Conservation (phyloP, 257 asterid genomes). For the Gentiana macrophylla region DNA sequence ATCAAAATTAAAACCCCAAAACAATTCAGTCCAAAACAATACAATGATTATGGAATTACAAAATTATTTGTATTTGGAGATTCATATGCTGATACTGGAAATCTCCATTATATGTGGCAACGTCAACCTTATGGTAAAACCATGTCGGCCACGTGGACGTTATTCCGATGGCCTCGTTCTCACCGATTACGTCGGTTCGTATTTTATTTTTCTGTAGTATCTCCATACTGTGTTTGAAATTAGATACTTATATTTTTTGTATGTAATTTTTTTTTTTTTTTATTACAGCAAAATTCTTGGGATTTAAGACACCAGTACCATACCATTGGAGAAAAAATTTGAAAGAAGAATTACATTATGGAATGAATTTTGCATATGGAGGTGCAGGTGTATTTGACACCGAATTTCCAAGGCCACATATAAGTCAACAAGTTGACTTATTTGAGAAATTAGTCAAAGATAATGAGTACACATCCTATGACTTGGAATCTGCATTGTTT, state of each 20-base stretch:
- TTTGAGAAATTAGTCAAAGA: constrained; percentile 29
- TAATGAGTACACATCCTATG: constrained; percentile 28
- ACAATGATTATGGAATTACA: constrained; percentile 9
- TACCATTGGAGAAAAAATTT: constrained; percentile 44
- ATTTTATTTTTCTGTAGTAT: too few relatives aligned
- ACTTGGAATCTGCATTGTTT: constrained; percentile 36
- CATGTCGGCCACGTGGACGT: constrained; percentile 78
- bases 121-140: constrained; percentile 56
- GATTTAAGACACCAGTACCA: constrained; percentile 48
- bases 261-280: too few relatives aligned
- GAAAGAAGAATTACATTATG: constrained; percentile 26
- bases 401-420: constrained; percentile 32
- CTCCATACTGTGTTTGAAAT: too few relatives aligned
- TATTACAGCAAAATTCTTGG: constrained; percentile 50
- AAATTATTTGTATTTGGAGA: constrained; percentile 81
- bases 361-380: constrained; percentile 78
- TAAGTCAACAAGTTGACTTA: constrained; percentile 50
- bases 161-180: constrained; percentile 73
- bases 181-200: constrained; percentile 62
- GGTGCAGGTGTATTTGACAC: constrained; percentile 82
- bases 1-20: too few relatives aligned
- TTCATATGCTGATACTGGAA: constrained; percentile 83
- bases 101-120: constrained; percentile 33
- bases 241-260: too few relatives aligned
- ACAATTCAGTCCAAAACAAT: background rate